A percentile compares a stretch with the other conserved stretches of the same genome.
Evolutionary conservation across 2,329 filamentous ascomycete species (phyloP).

Genomic region (Fusarium euwallaceae): DNA sequence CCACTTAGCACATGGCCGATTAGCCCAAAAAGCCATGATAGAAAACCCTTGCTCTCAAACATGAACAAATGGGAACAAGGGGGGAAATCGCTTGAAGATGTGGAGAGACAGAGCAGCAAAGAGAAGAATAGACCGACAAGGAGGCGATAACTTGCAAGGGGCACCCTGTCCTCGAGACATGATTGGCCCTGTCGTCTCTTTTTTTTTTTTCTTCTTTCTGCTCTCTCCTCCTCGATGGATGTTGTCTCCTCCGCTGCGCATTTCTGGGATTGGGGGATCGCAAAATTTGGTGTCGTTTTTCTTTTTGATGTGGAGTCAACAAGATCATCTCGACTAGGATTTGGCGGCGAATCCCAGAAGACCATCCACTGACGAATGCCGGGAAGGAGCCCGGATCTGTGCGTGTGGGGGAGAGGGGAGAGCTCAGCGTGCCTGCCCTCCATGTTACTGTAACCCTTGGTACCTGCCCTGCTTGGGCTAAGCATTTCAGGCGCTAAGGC

Average conservation of each 20-base stretch:
- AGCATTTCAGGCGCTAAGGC: conserved; percentile 21
- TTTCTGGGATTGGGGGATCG: conserved; percentile 19
- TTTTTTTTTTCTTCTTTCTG: not conserved
- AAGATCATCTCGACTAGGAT: conserved; percentile 29
- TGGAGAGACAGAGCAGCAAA: not conserved
- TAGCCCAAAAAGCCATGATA: conserved; percentile 7
- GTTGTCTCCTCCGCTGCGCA: conserved; percentile 21
- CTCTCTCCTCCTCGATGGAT: conserved; percentile 18
- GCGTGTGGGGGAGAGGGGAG: conserved; percentile 30
- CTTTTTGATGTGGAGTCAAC: conserved; percentile 29
- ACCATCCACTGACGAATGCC: conserved; percentile 11
- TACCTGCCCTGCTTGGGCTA: conserved; percentile 17
- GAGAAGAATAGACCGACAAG: not conserved
- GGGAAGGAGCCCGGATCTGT: conserved; percentile 22
- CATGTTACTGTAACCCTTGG: not conserved
- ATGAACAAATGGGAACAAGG: conserved; percentile 12
- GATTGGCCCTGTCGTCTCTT: not conserved
- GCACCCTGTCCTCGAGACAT: not conserved
- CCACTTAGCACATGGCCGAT: not conserved
- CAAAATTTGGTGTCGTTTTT: conserved; percentile 19
- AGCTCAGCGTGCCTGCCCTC: not conserved
- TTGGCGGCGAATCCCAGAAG: conserved; percentile 13
- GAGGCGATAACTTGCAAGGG: conserved; percentile 2
- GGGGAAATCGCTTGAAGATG: conserved; percentile 12
- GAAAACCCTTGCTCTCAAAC: conserved; percentile 4